Evolutionary conservation across 2,329 filamentous ascomycete genomes (phyloP).

Genomic region (Pseudogymnoascus sp.): DNA sequence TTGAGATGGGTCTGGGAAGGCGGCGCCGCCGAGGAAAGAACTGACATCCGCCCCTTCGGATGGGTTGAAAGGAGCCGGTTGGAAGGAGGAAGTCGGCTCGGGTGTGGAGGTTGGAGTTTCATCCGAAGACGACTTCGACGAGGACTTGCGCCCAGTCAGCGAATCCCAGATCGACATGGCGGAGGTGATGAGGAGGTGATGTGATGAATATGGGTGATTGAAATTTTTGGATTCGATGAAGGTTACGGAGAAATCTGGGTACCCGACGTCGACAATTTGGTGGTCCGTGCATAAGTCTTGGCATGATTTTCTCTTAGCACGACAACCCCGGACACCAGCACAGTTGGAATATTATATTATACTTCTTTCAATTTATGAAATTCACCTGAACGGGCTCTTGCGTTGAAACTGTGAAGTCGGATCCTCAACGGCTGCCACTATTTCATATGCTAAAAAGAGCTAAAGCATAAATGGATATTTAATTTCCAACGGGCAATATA

Average conservation of each 20-base stretch:
- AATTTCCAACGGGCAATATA: slow-evolving; percentile 3
- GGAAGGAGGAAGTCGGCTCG: slow-evolving; percentile 35
- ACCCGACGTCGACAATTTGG: neutral
- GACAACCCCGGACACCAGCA: neutral
- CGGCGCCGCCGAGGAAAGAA: slow-evolving; percentile 70
- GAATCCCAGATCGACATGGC: slow-evolving; percentile 34
- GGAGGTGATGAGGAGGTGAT: slow-evolving; percentile 13
- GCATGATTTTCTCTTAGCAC: slow-evolving; percentile 7
- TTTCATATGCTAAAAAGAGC: neutral
- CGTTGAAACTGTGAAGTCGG: neutral
- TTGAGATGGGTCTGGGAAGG: slow-evolving; percentile 76
- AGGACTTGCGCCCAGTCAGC: slow-evolving; percentile 31
- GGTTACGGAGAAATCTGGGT: slow-evolving; percentile 10
- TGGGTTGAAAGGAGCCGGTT: slow-evolving; percentile 59
- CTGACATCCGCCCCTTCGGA: slow-evolving; percentile 71
- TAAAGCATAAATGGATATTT: slow-evolving; percentile 3
- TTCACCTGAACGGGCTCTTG: neutral
- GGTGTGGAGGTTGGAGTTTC: slow-evolving; percentile 16
- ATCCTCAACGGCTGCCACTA: neutral
- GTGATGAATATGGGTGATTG: slow-evolving; percentile 1
- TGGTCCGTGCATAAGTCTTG: slow-evolving; percentile 2
- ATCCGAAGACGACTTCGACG: slow-evolving; percentile 21
- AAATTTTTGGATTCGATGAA: slow-evolving; percentile 19
- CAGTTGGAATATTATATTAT: slow-evolving; percentile 1
- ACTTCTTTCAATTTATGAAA: neutral